Base-by-base conservation (phyloP, 2,329 filamentous ascomycete species). In the Pezicula carpinea region DNA sequence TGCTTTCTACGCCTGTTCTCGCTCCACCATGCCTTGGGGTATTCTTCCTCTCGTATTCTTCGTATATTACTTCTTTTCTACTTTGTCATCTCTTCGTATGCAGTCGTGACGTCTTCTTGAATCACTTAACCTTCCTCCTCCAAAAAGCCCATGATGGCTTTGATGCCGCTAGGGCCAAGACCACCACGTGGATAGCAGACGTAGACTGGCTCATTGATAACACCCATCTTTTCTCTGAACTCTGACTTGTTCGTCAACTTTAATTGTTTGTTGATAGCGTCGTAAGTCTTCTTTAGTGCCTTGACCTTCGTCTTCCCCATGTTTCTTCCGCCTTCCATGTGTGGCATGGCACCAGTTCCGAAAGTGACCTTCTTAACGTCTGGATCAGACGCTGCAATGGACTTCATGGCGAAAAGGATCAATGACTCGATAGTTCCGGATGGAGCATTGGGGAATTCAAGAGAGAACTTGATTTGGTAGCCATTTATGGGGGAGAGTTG, bases 381-480 rank as follows among this genome's bases (percentile, higher is more conserved):
- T 0, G 69, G 66, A 7, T 75, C 72, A 2, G 76, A 75, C 10
- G 80, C 72, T 1, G 71, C 69, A 43, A 80, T 65, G 34, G 63
- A 61, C 6, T 66, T 60, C 50, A 95, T 75, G 1, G 85, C 80
- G 61, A 85, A 78, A 32, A 86, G 81, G 58, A 95, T 86, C 34
- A 93, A 79, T 34, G 85, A 78, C 70, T 96, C 91, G 53, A 96
- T 96, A 29, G 87, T 85, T 39, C 91, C 91, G 38, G 82, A 88
- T n/a, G 91, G 87, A 1, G 90, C 80, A 21, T 80, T 82, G 0
- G 90, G 91, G 75, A 96, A 96, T 67, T 96, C 89, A 46, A 96
- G 81, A n/a, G 87, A 87, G 74, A 93, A 96, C 72, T 96, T 96
- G 64, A 96, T 85, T 71, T 96, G 91, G 82, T 89, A 95, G 46